Percentiles rank a stretch among this genome's conserved stretches.
Conservation (phyloP, 2,329 filamentous ascomycete genomes). For the Ophioceras dolichostomum region DNA sequence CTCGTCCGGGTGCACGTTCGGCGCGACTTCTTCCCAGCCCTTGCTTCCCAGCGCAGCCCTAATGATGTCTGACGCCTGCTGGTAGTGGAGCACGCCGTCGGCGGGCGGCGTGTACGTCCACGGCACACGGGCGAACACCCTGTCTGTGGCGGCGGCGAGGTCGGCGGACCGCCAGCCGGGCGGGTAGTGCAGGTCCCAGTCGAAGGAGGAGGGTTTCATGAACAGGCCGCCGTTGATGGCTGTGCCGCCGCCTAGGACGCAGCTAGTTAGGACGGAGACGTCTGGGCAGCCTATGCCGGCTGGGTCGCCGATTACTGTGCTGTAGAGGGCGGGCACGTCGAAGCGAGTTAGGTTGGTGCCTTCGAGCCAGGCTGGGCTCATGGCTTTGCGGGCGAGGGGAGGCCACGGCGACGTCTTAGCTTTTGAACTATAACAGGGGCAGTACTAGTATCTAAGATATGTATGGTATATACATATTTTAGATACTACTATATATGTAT, state of each 20-base stretch:
- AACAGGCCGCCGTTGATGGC: constrained; percentile 57
- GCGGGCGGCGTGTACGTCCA: constrained; percentile 52
- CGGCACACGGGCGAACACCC: constrained; percentile 56
- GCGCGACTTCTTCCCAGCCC: constrained; percentile 31
- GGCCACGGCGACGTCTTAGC: too few relatives aligned
- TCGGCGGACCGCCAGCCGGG: constrained; percentile 56
- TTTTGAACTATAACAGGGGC: too few relatives aligned
- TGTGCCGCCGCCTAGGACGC: constrained; percentile 55
- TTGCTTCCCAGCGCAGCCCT: constrained; percentile 39
- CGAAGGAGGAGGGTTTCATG: constrained; percentile 51
- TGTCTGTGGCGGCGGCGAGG: constrained; percentile 43
- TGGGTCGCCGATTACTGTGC: constrained; percentile 55
- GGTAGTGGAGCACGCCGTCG: constrained; percentile 54
- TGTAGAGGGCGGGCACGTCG: constrained; percentile 59
- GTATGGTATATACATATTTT: too few relatives aligned
- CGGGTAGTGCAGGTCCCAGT: constrained; percentile 65
- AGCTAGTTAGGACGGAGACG: constrained; percentile 59
- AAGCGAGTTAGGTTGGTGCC: constrained; percentile 55
- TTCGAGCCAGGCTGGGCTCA: constrained; percentile 47
- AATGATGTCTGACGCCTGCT: constrained; percentile 52
- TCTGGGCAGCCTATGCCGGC: constrained; percentile 53
- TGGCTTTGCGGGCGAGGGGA: too few relatives aligned
- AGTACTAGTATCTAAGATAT: too few relatives aligned
- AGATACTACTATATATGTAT: too few relatives aligned
- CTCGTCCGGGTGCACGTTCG: constrained; percentile 43